Conservation (phyloP, 768 basidiomycete species). For the Paxillus ammoniavirescens region DNA sequence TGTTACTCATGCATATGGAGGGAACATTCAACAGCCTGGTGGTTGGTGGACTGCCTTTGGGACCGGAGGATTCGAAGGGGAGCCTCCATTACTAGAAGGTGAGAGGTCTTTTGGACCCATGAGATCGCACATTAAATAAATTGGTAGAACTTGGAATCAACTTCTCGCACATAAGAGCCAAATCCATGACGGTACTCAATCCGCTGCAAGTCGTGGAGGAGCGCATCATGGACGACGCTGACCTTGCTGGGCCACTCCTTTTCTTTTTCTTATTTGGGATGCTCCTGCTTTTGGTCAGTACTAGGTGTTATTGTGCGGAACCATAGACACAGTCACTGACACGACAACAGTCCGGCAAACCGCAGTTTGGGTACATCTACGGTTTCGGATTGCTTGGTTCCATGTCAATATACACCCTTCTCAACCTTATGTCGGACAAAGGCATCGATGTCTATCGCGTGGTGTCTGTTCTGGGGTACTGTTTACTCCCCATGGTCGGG, state of each 20-base stretch:
- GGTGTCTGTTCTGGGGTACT: constrained; percentile 94
- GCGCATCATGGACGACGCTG: constrained; percentile 98
- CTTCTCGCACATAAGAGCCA: constrained; percentile 91
- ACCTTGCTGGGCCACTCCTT: constrained; percentile 92
- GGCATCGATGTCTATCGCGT: constrained; percentile 95
- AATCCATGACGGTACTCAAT: constrained; percentile 94
- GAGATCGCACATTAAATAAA: background rate
- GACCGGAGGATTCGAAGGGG: constrained; percentile 92
- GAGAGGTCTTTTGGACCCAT: constrained; percentile 11
- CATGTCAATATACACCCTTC: constrained; percentile 85
- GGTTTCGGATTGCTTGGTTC: constrained; percentile 96
- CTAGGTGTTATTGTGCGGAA: background rate
- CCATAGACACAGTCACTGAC: constrained; percentile 1
- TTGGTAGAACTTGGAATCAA: constrained; percentile 91
- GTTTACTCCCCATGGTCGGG: constrained; percentile 94
- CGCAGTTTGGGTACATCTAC: constrained; percentile 98
- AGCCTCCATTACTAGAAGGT: constrained; percentile 95
- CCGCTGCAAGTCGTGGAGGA: constrained; percentile 82
- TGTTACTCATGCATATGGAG: constrained; percentile 54
- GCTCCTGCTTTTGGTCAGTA: constrained; percentile 84
- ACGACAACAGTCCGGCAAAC: constrained; percentile 82
- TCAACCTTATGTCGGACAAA: constrained; percentile 95
- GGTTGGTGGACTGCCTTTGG: constrained; percentile 97
- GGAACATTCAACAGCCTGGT: constrained; percentile 70
- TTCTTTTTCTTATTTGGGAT: constrained; percentile 95